These are phyloP conservation scores for Oemleria cerasiformis DNA, from an alignment of 306 rosid genomes.

Conservation along the genomic window DNA sequence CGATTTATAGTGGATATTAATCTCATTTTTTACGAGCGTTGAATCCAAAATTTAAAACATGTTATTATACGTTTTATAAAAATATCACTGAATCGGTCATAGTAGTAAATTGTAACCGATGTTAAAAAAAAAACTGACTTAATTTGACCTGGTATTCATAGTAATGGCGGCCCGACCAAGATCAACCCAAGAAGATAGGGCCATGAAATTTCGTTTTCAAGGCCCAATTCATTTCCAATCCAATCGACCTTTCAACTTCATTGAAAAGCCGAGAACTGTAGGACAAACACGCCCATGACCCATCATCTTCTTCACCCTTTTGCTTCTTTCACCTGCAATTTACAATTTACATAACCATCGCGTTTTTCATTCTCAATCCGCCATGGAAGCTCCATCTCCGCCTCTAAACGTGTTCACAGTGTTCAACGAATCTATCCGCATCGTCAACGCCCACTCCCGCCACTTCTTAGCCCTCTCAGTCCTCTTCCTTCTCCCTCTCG, in stretches of 20 bases:
- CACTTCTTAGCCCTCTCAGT: conserved; percentile 54
- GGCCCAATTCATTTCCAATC: neutral
- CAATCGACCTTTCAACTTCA: neutral
- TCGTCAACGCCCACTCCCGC: conserved; percentile 47
- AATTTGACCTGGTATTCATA: neutral
- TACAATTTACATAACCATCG: neutral
- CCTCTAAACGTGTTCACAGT: conserved; percentile 23
- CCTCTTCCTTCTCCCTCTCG: conserved; percentile 62
- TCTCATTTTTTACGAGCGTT: no score
- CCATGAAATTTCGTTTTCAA: neutral
- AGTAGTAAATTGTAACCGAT: no score
- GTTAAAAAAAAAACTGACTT: no score
- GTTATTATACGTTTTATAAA: no score
- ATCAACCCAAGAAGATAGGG: neutral
- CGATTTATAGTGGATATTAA: no score
- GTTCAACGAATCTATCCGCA: conserved; percentile 39
- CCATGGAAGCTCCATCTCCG: conserved; percentile 26
- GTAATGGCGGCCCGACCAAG: neutral
- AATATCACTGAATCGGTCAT: no score
- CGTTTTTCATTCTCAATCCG: neutral
- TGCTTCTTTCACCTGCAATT: neutral
- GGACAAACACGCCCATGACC: neutral
- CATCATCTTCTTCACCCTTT: neutral
- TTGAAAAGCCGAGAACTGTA: neutral
- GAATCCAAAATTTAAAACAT: no score